phyloP scores from a whole-genome alignment of 2,329 filamentous ascomycete genomes.

The Biscogniauxia marginata region DNA sequence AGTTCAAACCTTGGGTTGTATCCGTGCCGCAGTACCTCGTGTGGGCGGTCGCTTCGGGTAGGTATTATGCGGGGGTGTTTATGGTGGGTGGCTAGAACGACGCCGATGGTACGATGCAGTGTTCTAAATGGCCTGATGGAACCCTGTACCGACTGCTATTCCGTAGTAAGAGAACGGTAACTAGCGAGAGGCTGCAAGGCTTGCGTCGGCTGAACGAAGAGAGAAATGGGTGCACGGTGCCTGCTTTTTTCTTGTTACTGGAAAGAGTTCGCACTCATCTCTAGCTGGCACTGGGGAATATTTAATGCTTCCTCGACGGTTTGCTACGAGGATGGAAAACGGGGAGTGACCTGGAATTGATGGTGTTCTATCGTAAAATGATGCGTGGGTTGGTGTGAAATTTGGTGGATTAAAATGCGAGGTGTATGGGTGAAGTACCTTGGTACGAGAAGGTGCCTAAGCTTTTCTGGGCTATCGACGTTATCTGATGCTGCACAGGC shows the following conservation, averaged over 20 bases:
- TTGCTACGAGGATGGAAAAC: too few species aligned
- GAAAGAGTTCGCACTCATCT: too few species aligned
- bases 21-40: not conserved
- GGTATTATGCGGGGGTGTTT: constrained; percentile 2
- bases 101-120: constrained; percentile 14
- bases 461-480: not conserved
- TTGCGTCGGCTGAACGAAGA: not conserved
- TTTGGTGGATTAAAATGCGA: not conserved
- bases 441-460: not conserved
- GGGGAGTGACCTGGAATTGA: not conserved
- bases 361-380: not conserved
- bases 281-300: too few species aligned
- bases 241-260: not conserved
- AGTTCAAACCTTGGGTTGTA: not conserved
- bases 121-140: constrained; percentile 5
- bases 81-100: constrained; percentile 3
- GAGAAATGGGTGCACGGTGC: too few species aligned
- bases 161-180: not conserved
- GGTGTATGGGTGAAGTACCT: not conserved
- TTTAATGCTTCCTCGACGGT: too few species aligned
- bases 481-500: not conserved
- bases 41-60: constrained; percentile 1
- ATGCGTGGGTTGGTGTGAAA: not conserved
- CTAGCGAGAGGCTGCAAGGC: not conserved
- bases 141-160: not conserved